phyloP scores from a whole-genome alignment of 208 protist species.

The Trichomonas gallinae region DNA sequence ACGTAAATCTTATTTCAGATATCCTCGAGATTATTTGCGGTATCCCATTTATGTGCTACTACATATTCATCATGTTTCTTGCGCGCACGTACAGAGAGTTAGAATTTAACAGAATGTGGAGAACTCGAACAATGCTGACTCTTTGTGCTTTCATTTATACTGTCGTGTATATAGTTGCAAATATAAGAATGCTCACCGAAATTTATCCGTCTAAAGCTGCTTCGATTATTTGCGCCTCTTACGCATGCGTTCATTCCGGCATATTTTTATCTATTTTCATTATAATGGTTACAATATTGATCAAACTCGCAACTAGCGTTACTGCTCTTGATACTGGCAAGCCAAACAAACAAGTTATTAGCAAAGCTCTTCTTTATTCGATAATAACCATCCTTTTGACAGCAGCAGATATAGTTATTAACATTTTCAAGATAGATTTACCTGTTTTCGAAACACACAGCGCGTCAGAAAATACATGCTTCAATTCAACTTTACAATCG shows the following conservation, averaged over 20 bases:
- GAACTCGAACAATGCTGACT: not conserved
- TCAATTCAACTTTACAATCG: not conserved
- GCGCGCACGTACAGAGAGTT: not conserved
- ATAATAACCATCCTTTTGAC: not conserved
- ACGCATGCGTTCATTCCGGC: not conserved
- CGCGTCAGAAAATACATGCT: not conserved
- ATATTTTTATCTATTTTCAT: not conserved
- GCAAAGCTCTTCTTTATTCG: not conserved
- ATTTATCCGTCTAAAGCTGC: not conserved
- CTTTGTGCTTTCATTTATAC: not conserved
- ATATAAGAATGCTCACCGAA: not conserved
- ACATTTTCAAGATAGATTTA: not conserved
- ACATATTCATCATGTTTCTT: not conserved
- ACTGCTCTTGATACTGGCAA: not conserved
- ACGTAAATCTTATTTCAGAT: not conserved
- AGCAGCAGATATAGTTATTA: not conserved
- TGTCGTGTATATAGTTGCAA: not conserved
- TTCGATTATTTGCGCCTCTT: not conserved
- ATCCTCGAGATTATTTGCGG: not conserved
- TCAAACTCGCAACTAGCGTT: not conserved
- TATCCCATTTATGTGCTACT: not conserved
- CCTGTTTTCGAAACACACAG: not conserved
- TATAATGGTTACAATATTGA: not conserved
- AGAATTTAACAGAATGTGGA: constrained; percentile 8
- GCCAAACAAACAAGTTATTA: not conserved